Base-by-base conservation (phyloP, 139 green algal genomes). In the Marvania coccoides region DNA sequence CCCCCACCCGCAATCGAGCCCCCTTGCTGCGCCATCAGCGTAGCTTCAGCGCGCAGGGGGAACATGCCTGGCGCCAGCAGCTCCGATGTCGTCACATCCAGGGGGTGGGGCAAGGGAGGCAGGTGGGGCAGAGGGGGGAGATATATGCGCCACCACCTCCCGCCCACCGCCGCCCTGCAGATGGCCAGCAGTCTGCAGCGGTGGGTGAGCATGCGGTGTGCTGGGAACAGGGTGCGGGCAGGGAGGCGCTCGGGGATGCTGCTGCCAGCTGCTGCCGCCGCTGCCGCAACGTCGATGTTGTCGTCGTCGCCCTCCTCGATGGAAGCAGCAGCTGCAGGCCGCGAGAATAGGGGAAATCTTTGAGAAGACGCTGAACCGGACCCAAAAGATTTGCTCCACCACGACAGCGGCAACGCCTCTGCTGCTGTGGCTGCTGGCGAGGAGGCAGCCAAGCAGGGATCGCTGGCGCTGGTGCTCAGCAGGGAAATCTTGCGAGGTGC, bases 121-220 rank as follows among this genome's bases (percentile, higher is more conserved):
- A 65, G 23, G 40, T 51, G 58, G 15, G 58, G 58, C 58, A 53
- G 23, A n/a, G 61, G 33, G 34, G 61, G 61, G 12, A 60, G 37
- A 13, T 6, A 29, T 5, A 36, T 23, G 15, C 13, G 36, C 12
- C 38, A 9, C 37, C 9, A 12, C 19, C 3, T 0, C 5, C n/a
- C 40, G n/a, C 37, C 6, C 5, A 28, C 35, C 37, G 36, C 39
- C 13, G 23, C 59, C n/a, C 46, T 28, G 47, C 60, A 71, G 36
- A 76, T 76, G 47, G 4, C 28, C 26, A 71, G 47, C 35, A 76
- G 36, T n/a, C 69, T 54, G 19, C 19, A 19, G 26, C 69, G 59
- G 30, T 76, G 64, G 0, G 47, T 66, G 26, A 58, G 31, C 69
- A 76, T 76, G 47, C 69, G 56, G 38, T 76, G 69, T 3, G 58